Percentiles rank a stretch among this genome's conserved stretches.
Evolutionary conservation across 805 yeast genomes (phyloP).

Genomic region (Kazachstania taianensis): DNA sequence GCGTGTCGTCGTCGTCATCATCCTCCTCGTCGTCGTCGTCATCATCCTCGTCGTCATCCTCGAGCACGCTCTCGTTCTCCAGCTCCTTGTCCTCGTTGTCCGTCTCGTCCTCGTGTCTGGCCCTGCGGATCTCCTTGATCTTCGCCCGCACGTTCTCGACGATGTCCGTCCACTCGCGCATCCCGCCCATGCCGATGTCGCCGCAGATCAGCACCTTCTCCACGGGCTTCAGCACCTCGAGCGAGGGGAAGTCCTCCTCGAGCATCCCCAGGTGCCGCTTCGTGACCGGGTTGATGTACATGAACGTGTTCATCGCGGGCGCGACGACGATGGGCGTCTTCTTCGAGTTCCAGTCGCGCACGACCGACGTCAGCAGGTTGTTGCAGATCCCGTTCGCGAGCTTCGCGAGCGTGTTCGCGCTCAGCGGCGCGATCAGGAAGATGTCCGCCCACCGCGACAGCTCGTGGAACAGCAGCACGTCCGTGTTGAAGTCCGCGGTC

Average conservation of each 20-base stretch:
- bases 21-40: conserved; percentile 35
- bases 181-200: conserved; percentile 87
- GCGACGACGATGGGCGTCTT: conserved; percentile 59
- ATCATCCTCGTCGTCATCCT: conserved; percentile 36
- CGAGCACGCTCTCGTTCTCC: conserved; percentile 37
- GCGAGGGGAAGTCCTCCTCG: conserved; percentile 63
- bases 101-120: conserved; percentile 26
- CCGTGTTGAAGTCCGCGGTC: conserved; percentile 29
- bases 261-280: conserved; percentile 56
- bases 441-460: conserved; percentile 80
- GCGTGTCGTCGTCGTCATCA: conserved; percentile 33
- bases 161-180: conserved; percentile 81
- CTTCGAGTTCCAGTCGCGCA: conserved; percentile 69
- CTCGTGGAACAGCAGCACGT: conserved; percentile 70
- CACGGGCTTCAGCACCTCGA: conserved; percentile 66
- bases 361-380: conserved; percentile 60
- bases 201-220: conserved; percentile 75
- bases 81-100: conserved; percentile 23
- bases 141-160: conserved; percentile 46
- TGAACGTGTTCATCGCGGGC: conserved; percentile 81
- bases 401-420: conserved; percentile 72
- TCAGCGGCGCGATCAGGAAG: conserved; percentile 62
- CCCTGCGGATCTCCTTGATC: conserved; percentile 22
- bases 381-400: conserved; percentile 70
- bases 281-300: conserved; percentile 72